Conservation (phyloP, 2,329 filamentous ascomycete genomes). For the Xylariaceae sp. region DNA sequence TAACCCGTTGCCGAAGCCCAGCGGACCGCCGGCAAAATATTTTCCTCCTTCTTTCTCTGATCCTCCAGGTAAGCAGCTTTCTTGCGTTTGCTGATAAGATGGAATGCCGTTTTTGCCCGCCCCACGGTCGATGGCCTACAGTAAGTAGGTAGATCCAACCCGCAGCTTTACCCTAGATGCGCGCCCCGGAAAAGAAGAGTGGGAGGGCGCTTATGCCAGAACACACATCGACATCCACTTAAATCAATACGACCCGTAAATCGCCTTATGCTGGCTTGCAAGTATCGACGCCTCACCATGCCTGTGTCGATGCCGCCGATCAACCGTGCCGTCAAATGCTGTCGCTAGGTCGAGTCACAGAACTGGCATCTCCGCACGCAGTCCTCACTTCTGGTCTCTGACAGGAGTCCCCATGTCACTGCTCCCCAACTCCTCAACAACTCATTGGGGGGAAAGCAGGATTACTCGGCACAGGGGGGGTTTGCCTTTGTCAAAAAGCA, state of each 20-base stretch:
- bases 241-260: neutral
- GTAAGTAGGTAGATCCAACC: neutral
- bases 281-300: neutral
- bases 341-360: neutral
- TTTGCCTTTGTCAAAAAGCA: neutral
- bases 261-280: neutral
- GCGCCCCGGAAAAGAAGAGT: neutral
- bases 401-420: neutral
- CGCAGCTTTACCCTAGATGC: neutral
- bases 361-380: neutral
- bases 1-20: neutral
- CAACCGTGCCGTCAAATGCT: neutral
- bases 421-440: neutral
- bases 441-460: neutral
- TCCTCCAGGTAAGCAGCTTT: neutral
- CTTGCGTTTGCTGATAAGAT: neutral
- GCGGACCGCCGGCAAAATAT: neutral
- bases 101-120: neutral
- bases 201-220: neutral
- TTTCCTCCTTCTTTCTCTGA: neutral
- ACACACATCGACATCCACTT: neutral
- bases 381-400: neutral
- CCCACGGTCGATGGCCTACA: neutral
- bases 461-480: neutral
- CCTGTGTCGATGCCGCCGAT: neutral